Evolutionary conservation across 495 filamentous ascomycete genomes (phyloP).

Genomic region (Xylaria intraflava): DNA sequence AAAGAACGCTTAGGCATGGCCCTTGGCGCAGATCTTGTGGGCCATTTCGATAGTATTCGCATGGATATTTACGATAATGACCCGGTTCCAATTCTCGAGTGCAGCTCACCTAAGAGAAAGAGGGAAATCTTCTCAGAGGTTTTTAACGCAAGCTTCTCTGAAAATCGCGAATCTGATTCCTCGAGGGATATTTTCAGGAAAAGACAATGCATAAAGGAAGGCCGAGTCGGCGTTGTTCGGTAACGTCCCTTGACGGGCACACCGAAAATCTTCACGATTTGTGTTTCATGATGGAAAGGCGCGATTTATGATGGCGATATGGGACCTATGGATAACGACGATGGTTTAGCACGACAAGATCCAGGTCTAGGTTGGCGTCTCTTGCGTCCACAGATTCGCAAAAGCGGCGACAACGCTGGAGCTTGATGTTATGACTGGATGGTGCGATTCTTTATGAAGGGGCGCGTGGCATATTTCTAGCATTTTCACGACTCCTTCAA

Average conservation of each 20-base stretch:
- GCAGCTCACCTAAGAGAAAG: constrained; percentile 9
- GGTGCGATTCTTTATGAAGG: not conserved
- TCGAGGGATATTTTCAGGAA: constrained; percentile 12
- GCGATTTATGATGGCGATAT: not conserved
- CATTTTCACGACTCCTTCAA: not conserved
- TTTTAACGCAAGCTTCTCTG: constrained; percentile 21
- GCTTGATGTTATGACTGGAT: not conserved
- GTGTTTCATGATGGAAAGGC: not conserved
- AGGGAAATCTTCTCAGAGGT: constrained; percentile 18
- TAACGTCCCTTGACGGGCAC: not conserved
- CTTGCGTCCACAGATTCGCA: not conserved
- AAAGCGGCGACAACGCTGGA: not conserved
- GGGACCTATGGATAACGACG: not conserved
- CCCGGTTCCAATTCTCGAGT: not conserved
- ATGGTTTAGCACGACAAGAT: not conserved
- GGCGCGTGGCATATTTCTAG: not conserved
- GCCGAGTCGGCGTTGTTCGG: constrained; percentile 21
- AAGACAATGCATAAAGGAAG: constrained; percentile 16
- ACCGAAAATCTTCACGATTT: not conserved
- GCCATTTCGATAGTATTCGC: constrained; percentile 24
- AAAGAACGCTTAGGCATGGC: constrained; percentile 42
- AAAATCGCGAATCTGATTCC: constrained; percentile 14
- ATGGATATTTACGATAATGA: constrained; percentile 34
- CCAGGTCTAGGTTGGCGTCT: not conserved
- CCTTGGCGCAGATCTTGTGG: constrained; percentile 35